Percentiles rank a stretch among this genome's conserved stretches.
Evolutionary conservation across 2,329 filamentous ascomycete genomes (phyloP).

Genomic region (Diplodia corticola): DNA sequence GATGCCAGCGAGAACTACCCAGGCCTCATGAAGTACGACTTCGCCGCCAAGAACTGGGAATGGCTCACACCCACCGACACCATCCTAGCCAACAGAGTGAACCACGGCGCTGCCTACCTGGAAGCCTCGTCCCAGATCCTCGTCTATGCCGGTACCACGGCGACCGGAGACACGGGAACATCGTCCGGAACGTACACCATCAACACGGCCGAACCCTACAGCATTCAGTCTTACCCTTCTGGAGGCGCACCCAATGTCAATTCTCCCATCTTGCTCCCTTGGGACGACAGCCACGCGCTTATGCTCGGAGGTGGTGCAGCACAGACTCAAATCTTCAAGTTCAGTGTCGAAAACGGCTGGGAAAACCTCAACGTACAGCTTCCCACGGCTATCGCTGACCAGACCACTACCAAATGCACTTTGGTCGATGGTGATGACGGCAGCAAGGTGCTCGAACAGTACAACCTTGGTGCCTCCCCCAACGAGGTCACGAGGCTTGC

Average conservation of each 20-base stretch:
- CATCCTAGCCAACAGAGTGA: conserved; percentile 64
- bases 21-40: conserved; percentile 72
- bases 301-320: conserved; percentile 71
- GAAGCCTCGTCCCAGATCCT: conserved; percentile 69
- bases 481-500: conserved; percentile 73
- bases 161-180: conserved; percentile 53
- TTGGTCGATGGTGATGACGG: conserved; percentile 72
- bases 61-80: conserved; percentile 51
- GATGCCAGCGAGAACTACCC: conserved; percentile 55
- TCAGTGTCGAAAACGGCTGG: conserved; percentile 67
- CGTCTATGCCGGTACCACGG: conserved; percentile 75
- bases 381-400: conserved; percentile 59
- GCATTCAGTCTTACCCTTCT: conserved; percentile 60
- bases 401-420: conserved; percentile 60
- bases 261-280: conserved; percentile 71
- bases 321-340: conserved; percentile 72
- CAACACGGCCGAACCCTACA: conserved; percentile 63
- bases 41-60: conserved; percentile 59
- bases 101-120: conserved; percentile 77
- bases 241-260: conserved; percentile 60
- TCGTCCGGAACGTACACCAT: conserved; percentile 79
- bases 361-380: conserved; percentile 65
- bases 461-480: conserved; percentile 72
- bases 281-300: conserved; percentile 68
- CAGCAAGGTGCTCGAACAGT: conserved; percentile 76